Percentiles rank a stretch among this genome's conserved stretches.
These are phyloP conservation scores for Cercospora sp. DNA, from an alignment of 2,329 filamentous ascomycete genomes.

Conservation along the genomic window DNA sequence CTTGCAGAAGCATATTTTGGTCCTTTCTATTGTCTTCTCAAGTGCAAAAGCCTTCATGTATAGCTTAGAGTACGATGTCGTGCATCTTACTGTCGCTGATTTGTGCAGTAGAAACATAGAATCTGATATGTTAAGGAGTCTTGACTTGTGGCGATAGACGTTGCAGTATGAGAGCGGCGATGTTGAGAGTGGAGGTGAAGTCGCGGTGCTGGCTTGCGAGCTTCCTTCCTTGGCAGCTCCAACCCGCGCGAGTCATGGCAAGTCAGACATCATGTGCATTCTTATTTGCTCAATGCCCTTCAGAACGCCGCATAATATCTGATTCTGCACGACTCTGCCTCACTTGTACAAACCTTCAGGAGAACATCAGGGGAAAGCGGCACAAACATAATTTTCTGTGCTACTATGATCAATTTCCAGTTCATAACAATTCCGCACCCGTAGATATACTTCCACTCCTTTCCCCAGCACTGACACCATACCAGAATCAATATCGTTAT, in stretches of 20 bases:
- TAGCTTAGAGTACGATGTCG: no score
- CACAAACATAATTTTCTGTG: not conserved
- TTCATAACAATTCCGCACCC: not conserved
- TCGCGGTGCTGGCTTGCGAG: not conserved
- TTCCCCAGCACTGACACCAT: no score
- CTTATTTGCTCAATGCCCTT: not conserved
- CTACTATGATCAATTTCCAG: not conserved
- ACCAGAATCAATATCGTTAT: no score
- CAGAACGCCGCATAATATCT: not conserved
- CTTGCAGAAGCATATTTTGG: not conserved
- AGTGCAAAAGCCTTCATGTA: not conserved
- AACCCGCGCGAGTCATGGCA: not conserved
- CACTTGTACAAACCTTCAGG: not conserved
- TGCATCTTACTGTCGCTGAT: no score
- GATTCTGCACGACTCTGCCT: not conserved
- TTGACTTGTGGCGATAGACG: not conserved
- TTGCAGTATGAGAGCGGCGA: not conserved
- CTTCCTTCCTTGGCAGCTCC: not conserved
- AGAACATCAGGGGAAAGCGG: not conserved
- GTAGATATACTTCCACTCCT: no score
- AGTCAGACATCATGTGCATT: not conserved
- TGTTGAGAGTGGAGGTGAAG: not conserved
- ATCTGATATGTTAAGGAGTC: not conserved
- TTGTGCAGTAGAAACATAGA: no score
- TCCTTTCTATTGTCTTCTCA: not conserved